These are phyloP conservation scores for Crithidia thermophila DNA, from an alignment of 208 protist species.

Conservation along the genomic window DNA sequence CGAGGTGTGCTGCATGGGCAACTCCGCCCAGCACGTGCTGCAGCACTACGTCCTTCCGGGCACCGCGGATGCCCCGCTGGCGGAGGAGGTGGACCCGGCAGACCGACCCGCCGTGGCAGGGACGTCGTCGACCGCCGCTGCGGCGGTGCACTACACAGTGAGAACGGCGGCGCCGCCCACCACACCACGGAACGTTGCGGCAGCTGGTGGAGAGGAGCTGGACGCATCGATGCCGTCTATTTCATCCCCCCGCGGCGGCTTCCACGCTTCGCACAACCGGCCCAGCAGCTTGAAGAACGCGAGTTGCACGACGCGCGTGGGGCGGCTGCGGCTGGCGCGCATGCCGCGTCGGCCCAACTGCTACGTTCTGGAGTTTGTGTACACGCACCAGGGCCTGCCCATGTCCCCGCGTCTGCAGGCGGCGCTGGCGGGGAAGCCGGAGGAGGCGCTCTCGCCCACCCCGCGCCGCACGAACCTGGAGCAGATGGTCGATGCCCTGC, in stretches of 20 bases:
- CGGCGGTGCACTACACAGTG: slow-evolving; percentile 15
- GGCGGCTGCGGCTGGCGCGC: slow-evolving; percentile 48
- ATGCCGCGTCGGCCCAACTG: slow-evolving; percentile 30
- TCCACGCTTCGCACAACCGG: slow-evolving; percentile 1
- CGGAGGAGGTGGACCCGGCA: slow-evolving; percentile 8
- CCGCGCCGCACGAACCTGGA: slow-evolving; percentile 32
- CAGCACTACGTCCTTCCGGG: slow-evolving; percentile 31
- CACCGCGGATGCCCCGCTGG: slow-evolving; percentile 32
- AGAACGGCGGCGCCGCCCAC: background rate
- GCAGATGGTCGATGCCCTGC: slow-evolving; percentile 53
- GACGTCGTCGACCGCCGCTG: slow-evolving; percentile 6
- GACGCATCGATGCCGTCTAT: background rate
- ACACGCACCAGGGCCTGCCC: slow-evolving; percentile 55
- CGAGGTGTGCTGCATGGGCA: slow-evolving; percentile 59
- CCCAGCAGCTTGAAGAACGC: background rate
- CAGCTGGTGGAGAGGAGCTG: background rate
- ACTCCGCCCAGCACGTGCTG: slow-evolving; percentile 31
- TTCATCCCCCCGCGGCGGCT: background rate
- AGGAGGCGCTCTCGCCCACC: slow-evolving; percentile 12
- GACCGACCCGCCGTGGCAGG: background rate
- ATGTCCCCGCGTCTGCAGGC: slow-evolving; percentile 36
- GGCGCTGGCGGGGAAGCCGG: slow-evolving; percentile 30
- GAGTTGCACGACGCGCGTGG: slow-evolving; percentile 35
- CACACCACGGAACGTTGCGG: background rate
- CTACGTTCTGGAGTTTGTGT: slow-evolving; percentile 76